Evolutionary conservation across 257 asterid species (phyloP).

Genomic region (Penstemon newberryi): DNA sequence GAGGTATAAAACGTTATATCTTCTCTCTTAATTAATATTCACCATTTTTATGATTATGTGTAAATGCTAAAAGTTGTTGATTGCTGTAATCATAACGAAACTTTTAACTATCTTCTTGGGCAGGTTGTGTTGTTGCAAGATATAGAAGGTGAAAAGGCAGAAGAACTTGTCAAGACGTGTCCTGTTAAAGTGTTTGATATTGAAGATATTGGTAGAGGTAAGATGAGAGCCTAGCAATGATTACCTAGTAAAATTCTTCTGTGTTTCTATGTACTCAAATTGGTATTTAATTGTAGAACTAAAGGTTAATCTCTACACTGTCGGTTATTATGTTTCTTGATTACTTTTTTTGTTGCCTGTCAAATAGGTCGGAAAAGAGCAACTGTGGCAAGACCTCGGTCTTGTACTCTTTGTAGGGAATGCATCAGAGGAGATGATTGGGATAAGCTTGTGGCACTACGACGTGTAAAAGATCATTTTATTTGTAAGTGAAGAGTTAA

Average conservation of each 20-base stretch:
- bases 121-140: slow-evolving; percentile 78
- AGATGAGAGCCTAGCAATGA: slow-evolving; percentile 16
- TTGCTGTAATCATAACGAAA: slow-evolving; percentile 4
- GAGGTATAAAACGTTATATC: slow-evolving; percentile 53
- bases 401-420: slow-evolving; percentile 92
- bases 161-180: slow-evolving; percentile 78
- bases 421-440: slow-evolving; percentile 82
- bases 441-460: slow-evolving; percentile 66
- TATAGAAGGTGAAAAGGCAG: slow-evolving; percentile 70
- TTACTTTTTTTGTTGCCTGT: slow-evolving; percentile 10
- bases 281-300: slow-evolving; percentile 18
- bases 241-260: neutral
- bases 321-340: slow-evolving; percentile 10
- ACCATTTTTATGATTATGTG: neutral
- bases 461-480: slow-evolving; percentile 90
- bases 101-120: slow-evolving; percentile 4
- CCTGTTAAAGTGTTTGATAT: slow-evolving; percentile 88
- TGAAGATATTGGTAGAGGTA: slow-evolving; percentile 82
- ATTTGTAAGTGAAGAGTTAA: slow-evolving; percentile 66
- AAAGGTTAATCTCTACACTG: neutral
- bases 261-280: neutral
- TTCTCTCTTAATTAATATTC: neutral
- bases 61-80: neutral
- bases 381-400: slow-evolving; percentile 76
- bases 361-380: slow-evolving; percentile 62